These are phyloP conservation scores for Xylaria sp. DNA, from an alignment of 2,329 filamentous ascomycete genomes.

Conservation along the genomic window DNA sequence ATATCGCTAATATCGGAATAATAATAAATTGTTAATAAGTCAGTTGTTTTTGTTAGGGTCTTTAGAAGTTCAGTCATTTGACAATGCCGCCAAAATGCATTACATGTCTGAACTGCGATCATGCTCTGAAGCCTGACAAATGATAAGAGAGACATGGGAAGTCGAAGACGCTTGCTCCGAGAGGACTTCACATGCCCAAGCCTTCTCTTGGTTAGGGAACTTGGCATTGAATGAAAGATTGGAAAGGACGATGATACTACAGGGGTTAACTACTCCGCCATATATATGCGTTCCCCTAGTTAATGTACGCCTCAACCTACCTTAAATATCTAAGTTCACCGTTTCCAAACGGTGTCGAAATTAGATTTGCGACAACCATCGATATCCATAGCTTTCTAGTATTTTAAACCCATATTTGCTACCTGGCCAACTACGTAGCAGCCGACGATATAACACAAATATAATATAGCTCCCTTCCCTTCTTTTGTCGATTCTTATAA, in stretches of 20 bases:
- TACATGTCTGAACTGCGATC: not conserved
- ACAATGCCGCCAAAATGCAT: too few species aligned
- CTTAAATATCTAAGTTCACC: not conserved
- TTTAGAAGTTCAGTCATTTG: not conserved
- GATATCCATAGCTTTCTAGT: not conserved
- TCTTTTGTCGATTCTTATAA: not conserved
- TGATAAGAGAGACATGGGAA: not conserved
- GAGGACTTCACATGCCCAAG: not conserved
- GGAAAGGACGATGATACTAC: not conserved
- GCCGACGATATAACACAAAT: not conserved
- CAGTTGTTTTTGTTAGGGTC: too few species aligned
- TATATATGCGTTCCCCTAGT: not conserved
- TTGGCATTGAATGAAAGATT: not conserved
- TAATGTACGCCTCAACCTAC: not conserved
- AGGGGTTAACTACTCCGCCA: not conserved
- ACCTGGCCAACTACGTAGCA: not conserved
- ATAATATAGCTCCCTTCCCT: not conserved
- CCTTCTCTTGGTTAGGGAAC: too few species aligned
- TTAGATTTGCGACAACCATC: not conserved
- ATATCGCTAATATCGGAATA: conserved; percentile 14
- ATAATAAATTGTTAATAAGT: too few species aligned
- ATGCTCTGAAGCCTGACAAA: not conserved
- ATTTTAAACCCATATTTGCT: not conserved
- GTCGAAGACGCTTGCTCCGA: not conserved
- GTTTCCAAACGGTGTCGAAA: not conserved